Base-by-base conservation (phyloP, 2,329 filamentous ascomycete species). In the Nakataea oryzae region DNA sequence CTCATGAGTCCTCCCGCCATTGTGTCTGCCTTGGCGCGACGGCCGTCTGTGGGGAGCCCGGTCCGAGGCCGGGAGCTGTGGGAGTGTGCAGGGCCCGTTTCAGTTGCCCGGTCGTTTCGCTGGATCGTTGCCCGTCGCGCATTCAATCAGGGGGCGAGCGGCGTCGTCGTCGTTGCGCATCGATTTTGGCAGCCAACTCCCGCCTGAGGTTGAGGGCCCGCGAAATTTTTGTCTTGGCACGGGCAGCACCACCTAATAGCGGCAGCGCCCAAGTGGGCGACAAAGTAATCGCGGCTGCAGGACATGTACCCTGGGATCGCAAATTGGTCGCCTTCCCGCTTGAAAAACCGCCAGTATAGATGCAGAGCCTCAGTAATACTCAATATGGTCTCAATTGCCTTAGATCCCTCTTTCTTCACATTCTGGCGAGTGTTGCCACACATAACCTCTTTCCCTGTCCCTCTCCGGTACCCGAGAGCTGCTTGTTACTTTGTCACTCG, bases 1-100 rank as follows among this genome's bases (percentile, higher is more conserved):
- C 92, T 96, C 74, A 91, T 84, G 67, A 86, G 81, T 67, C 90
- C 91, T 70, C 92, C 92, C 67, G 91, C 92, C 93, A 97, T 96
- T 68, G 64, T 73, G 67, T 50, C 17, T 50, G 41, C 5, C 5
- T 17, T 50, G 41, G 6, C 41, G 21, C 41, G 41, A 17, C 41
- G 41, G 41, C 21, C 41, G 41, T 50, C n/a, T 50, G 41, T 17
- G 41, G 41, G 30, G 30, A 30, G 7, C 17, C 21, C 59, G 41
- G 26, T 59, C 61, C 13, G 28, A n/a, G n/a, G 47, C 57, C 27
- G 28, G 47, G 63, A 56, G 62, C 59, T 66, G 58, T 61, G 64
- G 58, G 61, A 63, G 61, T n/a, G 65, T 63, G 57, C 64, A 65
- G 34, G 50, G 57, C 47, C 30, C 17, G 24, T 14, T 26, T 47